phyloP scores from a whole-genome alignment of 2,329 filamentous ascomycete genomes.

The Hymenoscyphus occultus region DNA sequence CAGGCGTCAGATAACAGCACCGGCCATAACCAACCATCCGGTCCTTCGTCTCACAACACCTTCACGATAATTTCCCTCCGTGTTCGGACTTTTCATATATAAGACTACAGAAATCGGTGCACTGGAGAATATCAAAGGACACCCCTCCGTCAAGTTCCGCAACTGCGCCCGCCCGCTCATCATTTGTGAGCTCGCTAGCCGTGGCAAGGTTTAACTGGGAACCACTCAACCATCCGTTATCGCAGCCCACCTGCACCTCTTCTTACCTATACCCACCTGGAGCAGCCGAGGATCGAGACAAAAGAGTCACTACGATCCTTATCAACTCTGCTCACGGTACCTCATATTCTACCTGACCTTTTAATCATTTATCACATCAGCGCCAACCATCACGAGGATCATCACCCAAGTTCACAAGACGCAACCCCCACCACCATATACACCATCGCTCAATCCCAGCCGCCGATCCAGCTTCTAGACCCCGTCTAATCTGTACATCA shows the following conservation, averaged over 20 bases:
- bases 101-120: conserved; percentile 1
- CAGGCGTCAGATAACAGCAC: conserved; percentile 3
- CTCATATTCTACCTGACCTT: background rate
- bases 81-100: conserved; percentile 4
- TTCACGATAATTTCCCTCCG: conserved; percentile 4
- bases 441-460: background rate
- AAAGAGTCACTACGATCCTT: conserved; percentile 3
- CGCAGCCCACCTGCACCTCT: background rate
- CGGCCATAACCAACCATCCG: conserved; percentile 1
- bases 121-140: background rate
- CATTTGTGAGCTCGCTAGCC: conserved; percentile 1
- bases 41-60: conserved; percentile 2
- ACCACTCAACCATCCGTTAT: background rate
- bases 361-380: conserved; percentile 14
- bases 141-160: background rate
- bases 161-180: background rate
- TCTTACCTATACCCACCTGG: background rate
- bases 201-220: background rate
- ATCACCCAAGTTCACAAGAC: conserved; percentile 8
- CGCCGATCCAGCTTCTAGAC: background rate
- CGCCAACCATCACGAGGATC: conserved; percentile 9
- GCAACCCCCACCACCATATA: background rate
- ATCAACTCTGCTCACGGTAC: conserved; percentile 2
- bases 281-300: background rate
- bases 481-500: background rate